Percentiles rank a stretch among this genome's conserved stretches.
phyloP scores from a whole-genome alignment of 805 yeast species.

The Torulaspora franciscae region DNA sequence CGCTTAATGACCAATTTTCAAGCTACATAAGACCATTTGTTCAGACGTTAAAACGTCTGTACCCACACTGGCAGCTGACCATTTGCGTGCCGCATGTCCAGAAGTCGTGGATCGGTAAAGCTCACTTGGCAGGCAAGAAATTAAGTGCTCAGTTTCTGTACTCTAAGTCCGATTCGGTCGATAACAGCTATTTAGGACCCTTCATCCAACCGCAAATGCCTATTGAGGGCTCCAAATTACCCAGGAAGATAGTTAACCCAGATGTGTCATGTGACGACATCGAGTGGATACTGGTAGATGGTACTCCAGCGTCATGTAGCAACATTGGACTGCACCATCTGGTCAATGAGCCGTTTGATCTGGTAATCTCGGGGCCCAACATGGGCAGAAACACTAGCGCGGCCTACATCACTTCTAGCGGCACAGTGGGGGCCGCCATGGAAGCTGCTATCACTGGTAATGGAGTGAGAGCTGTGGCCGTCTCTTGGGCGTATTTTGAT shows the following conservation, averaged over 20 bases:
- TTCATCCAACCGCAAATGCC: conserved; percentile 47
- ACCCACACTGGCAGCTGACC: conserved; percentile 79
- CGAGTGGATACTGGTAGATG: conserved; percentile 85
- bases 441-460: conserved; percentile 75
- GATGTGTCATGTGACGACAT: conserved; percentile 38
- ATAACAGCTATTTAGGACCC: conserved; percentile 63
- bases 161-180: conserved; percentile 43
- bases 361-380: conserved; percentile 92
- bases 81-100: conserved; percentile 79
- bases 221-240: conserved; percentile 28
- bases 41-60: conserved; percentile 50
- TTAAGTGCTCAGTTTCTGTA: conserved; percentile 61
- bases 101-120: conserved; percentile 96
- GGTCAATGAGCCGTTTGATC: conserved; percentile 55
- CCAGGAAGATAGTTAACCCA: conserved; percentile 18
- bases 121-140: conserved; percentile 80
- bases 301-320: conserved; percentile 95
- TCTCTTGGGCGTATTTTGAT: conserved; percentile 75
- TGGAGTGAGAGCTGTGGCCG: conserved; percentile 57
- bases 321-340: conserved; percentile 83
- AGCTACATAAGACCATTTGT: conserved; percentile 83
- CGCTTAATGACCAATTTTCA: conserved; percentile 70
- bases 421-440: conserved; percentile 96
- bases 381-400: conserved; percentile 91
- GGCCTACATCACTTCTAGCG: conserved; percentile 82